Percentiles rank a stretch among this genome's conserved stretches.
These are phyloP conservation scores for Penicillium maclennaniae DNA, from an alignment of 495 filamentous ascomycete species.

Conservation along the genomic window DNA sequence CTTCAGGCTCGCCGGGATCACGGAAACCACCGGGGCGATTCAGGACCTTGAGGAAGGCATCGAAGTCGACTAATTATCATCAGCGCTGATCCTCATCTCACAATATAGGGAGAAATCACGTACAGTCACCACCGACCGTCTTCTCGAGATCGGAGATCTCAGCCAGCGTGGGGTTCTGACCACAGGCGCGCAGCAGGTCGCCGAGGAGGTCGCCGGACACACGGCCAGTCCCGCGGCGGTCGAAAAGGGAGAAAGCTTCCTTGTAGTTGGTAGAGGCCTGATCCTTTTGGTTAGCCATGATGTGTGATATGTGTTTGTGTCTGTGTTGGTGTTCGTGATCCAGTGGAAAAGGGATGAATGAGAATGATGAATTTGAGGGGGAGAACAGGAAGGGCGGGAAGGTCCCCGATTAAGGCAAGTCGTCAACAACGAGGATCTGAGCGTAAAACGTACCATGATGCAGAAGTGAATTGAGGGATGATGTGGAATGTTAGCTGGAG, in stretches of 20 bases:
- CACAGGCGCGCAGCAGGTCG: constrained; percentile 91
- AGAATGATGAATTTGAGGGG: not conserved
- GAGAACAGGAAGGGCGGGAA: not conserved
- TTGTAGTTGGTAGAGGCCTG: constrained; percentile 99
- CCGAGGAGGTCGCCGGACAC: constrained; percentile 82
- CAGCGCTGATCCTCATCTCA: not conserved
- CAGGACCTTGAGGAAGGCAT: constrained; percentile 89
- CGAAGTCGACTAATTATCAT: constrained; percentile 77
- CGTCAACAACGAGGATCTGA: constrained; percentile 8
- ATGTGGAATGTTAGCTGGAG: constrained; percentile 2
- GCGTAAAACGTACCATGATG: not conserved
- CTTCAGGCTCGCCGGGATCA: constrained; percentile 93
- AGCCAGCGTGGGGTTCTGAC: constrained; percentile 91
- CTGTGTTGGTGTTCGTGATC: not conserved
- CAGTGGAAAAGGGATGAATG: not conserved
- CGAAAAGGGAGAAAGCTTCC: constrained; percentile 98
- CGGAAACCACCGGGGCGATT: constrained; percentile 98
- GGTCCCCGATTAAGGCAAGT: constrained; percentile 2
- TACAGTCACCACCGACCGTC: constrained; percentile 83
- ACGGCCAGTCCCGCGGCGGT: constrained; percentile 93
- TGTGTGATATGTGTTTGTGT: not conserved
- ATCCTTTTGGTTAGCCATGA: constrained; percentile 33
- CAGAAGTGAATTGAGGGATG: not conserved
- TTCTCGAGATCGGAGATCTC: constrained; percentile 91
- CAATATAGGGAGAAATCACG: constrained; percentile 30